phyloP scores from a whole-genome alignment of 208 protist species.

The Trypanosoma brucei region DNA sequence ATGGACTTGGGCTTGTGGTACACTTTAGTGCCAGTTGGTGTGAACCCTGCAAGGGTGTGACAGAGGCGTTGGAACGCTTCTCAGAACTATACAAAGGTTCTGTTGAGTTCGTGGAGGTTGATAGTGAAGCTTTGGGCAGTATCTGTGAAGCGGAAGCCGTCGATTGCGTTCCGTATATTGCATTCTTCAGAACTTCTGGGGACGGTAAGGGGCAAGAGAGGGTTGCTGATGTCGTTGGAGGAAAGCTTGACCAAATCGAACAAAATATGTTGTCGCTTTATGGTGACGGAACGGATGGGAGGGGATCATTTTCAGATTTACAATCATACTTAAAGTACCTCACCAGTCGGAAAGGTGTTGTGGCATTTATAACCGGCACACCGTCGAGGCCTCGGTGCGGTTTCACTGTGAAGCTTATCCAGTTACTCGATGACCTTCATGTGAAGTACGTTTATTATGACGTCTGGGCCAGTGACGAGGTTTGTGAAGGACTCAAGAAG shows the following conservation, averaged over 20 bases:
- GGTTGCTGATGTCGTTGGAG: conserved; percentile 77
- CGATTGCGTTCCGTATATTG: conserved; percentile 83
- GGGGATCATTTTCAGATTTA: conserved; percentile 51
- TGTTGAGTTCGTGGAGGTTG: conserved; percentile 77
- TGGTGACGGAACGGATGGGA: conserved; percentile 45
- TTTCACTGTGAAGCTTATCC: conserved; percentile 80
- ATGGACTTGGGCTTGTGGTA: conserved; percentile 58
- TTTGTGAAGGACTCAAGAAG: conserved; percentile 85
- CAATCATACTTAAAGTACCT: conserved; percentile 82
- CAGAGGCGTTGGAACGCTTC: conserved; percentile 36
- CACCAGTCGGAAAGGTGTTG: conserved; percentile 67
- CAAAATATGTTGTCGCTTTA: conserved; percentile 79
- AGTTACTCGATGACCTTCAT: conserved; percentile 63
- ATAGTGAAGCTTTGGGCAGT: conserved; percentile 55
- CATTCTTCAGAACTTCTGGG: conserved; percentile 71
- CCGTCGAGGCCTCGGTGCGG: conserved; percentile 88
- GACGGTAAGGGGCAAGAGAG: conserved; percentile 37
- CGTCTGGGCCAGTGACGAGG: conserved; percentile 86
- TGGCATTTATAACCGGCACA: conserved; percentile 91
- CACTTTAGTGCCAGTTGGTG: conserved; percentile 91
- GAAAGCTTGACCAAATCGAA: conserved; percentile 72
- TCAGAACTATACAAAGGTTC: conserved; percentile 33
- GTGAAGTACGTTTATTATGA: conserved; percentile 85
- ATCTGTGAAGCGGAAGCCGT: conserved; percentile 79
- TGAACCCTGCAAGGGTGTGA: conserved; percentile 78